These are phyloP conservation scores for Heliocybe sulcata DNA, from an alignment of 1,284 basidiomycete genomes.

Conservation along the genomic window DNA sequence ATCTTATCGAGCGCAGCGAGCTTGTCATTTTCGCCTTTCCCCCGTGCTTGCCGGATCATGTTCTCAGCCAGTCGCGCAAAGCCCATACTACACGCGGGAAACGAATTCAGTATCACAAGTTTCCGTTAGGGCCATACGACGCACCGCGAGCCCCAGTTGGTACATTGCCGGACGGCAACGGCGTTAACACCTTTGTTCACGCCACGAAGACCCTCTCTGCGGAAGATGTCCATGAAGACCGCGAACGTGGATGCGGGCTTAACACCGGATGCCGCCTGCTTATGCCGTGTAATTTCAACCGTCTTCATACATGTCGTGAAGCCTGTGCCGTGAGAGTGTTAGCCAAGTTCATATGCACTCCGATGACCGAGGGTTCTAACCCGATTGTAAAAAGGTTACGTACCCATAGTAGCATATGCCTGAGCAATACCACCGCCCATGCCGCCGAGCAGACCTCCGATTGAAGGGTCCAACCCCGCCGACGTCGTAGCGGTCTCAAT, in stretches of 20 bases:
- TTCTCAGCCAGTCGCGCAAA: constrained; percentile 92
- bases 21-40: constrained; percentile 71
- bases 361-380: background rate
- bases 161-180: constrained; percentile 94
- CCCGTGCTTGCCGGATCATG: constrained; percentile 70
- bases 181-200: constrained; percentile 99
- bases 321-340: constrained; percentile 38
- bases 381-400: constrained; percentile 23
- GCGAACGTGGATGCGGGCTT: constrained; percentile 93
- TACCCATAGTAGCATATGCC: constrained; percentile 99
- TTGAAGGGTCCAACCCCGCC: constrained; percentile 74
- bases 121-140: background rate
- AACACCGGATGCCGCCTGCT: constrained; percentile 85
- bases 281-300: constrained; percentile 96
- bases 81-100: constrained; percentile 65
- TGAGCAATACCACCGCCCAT: constrained; percentile 98
- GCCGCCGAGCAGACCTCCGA: constrained; percentile 88
- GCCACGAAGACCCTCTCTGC: constrained; percentile 87
- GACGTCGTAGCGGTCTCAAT: constrained; percentile 70
- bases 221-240: constrained; percentile 93
- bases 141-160: constrained; percentile 97
- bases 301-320: constrained; percentile 99
- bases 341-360: constrained; percentile 6
- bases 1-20: constrained; percentile 85
- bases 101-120: background rate